Percentiles rank a stretch among this genome's conserved stretches.
Evolutionary conservation across 768 basidiomycete species (phyloP).

Genomic region (Pisolithus orientalis): DNA sequence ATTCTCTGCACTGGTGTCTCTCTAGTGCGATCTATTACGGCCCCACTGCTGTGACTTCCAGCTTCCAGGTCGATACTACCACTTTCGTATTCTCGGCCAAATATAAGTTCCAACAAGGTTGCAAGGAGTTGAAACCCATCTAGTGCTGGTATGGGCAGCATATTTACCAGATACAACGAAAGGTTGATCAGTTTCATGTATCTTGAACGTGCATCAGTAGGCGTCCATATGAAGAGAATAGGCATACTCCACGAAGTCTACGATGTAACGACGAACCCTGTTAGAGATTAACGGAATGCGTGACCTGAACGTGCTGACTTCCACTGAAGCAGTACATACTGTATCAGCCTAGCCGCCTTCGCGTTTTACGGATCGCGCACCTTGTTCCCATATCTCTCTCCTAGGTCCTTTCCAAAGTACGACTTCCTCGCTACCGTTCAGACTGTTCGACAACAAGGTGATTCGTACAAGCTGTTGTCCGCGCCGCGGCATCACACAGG

Average conservation of each 20-base stretch:
- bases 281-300: slow-evolving; percentile 14
- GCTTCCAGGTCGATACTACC: slow-evolving; percentile 18
- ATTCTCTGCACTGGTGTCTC: slow-evolving; percentile 4
- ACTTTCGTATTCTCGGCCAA: not conserved
- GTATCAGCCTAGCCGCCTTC: not conserved
- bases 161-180: slow-evolving; percentile 78
- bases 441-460: slow-evolving; percentile 26
- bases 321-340: slow-evolving; percentile 33
- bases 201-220: slow-evolving; percentile 28
- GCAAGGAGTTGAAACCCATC: slow-evolving; percentile 64
- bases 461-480: slow-evolving; percentile 53
- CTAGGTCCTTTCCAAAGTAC: slow-evolving; percentile 73
- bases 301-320: slow-evolving; percentile 43
- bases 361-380: slow-evolving; percentile 29
- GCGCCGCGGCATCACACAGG: slow-evolving; percentile 50
- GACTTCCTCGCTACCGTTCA: slow-evolving; percentile 20
- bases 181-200: slow-evolving; percentile 62
- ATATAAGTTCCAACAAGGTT: slow-evolving; percentile 21
- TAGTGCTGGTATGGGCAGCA: slow-evolving; percentile 63
- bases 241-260: slow-evolving; percentile 54
- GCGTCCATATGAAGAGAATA: not conserved
- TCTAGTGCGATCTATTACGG: not conserved
- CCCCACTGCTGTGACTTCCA: slow-evolving; percentile 1
- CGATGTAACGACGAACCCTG: slow-evolving; percentile 18
- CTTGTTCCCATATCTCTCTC: slow-evolving; percentile 60